Evolutionary conservation across 2,329 filamentous ascomycete genomes (phyloP).

Genomic region (Aspergillus neoniger): DNA sequence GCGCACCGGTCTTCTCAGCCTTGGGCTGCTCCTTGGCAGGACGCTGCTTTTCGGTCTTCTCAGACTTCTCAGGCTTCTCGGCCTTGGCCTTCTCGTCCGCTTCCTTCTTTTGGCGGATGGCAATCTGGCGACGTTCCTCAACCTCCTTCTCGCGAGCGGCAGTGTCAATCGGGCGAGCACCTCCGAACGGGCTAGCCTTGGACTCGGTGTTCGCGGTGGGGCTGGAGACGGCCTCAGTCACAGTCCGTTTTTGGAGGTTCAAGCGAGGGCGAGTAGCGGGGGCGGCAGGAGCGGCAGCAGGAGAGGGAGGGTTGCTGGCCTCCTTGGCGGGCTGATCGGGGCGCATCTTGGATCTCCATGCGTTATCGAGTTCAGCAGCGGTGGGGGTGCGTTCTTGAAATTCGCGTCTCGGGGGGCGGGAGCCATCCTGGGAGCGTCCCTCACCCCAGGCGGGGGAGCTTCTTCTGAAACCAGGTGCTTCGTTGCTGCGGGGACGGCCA

Average conservation of each 20-base stretch:
- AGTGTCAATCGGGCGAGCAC: conserved; percentile 90
- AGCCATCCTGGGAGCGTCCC: conserved; percentile 70
- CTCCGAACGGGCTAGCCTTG: conserved; percentile 92
- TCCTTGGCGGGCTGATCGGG: conserved; percentile 76
- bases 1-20: conserved; percentile 33
- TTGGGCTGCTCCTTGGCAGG: conserved; percentile 44
- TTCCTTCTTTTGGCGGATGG: conserved; percentile 79
- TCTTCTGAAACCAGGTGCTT: conserved; percentile 63
- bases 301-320: conserved; percentile 73
- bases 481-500: conserved; percentile 60
- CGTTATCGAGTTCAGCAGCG: conserved; percentile 87
- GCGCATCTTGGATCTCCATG: conserved; percentile 90
- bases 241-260: conserved; percentile 87
- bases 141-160: conserved; percentile 84
- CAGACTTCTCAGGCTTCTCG: conserved; percentile 76
- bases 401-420: conserved; percentile 76
- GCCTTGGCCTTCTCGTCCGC: conserved; percentile 82
- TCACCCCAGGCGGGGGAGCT: conserved; percentile 75
- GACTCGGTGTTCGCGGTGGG: conserved; percentile 58
- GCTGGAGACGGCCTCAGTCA: conserved; percentile 68
- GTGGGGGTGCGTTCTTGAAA: conserved; percentile 74
- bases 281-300: conserved; percentile 62
- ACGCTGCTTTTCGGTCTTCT: conserved; percentile 65
- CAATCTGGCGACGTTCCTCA: conserved; percentile 79
- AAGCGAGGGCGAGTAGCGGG: conserved; percentile 73